Evolutionary conservation across 306 rosid genomes (phyloP).

Genomic region (Inga laurina): DNA sequence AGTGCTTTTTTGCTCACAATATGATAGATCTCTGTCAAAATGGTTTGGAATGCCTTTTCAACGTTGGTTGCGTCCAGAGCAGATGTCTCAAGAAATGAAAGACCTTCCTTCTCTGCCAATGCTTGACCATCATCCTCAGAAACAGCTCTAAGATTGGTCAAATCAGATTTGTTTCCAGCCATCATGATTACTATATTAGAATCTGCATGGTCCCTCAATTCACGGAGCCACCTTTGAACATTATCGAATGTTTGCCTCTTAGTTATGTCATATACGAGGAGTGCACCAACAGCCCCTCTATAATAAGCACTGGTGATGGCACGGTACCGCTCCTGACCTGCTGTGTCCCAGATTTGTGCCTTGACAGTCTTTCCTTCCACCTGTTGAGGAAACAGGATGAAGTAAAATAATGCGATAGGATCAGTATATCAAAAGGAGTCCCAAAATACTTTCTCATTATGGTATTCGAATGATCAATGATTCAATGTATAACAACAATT

Average conservation of each 20-base stretch:
- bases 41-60: slow-evolving; percentile 97
- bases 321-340: slow-evolving; percentile 99
- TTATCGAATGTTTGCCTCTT: slow-evolving; percentile 96
- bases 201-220: slow-evolving; percentile 97
- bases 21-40: slow-evolving; percentile 90
- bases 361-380: slow-evolving; percentile 97
- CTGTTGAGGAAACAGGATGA: slow-evolving; percentile 35
- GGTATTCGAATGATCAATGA: slow-evolving; percentile 14
- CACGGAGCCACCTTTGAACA: slow-evolving; percentile 96
- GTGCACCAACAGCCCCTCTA: slow-evolving; percentile 98
- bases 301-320: slow-evolving; percentile 98
- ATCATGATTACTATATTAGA: slow-evolving; percentile 96
- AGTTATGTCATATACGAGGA: slow-evolving; percentile 92
- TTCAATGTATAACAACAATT: background rate
- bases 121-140: slow-evolving; percentile 85
- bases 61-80: slow-evolving; percentile 91
- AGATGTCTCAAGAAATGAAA: slow-evolving; percentile 97
- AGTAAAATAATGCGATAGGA: slow-evolving; percentile 7
- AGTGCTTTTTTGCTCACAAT: slow-evolving; percentile 97
- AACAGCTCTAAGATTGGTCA: slow-evolving; percentile 85
- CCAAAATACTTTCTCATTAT: background rate
- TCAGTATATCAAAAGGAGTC: background rate
- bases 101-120: slow-evolving; percentile 96
- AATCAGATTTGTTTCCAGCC: slow-evolving; percentile 97
- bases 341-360: slow-evolving; percentile 99